Base-by-base conservation (phyloP, 495 filamentous ascomycete species). In the Neurospora hispaniola region DNA sequence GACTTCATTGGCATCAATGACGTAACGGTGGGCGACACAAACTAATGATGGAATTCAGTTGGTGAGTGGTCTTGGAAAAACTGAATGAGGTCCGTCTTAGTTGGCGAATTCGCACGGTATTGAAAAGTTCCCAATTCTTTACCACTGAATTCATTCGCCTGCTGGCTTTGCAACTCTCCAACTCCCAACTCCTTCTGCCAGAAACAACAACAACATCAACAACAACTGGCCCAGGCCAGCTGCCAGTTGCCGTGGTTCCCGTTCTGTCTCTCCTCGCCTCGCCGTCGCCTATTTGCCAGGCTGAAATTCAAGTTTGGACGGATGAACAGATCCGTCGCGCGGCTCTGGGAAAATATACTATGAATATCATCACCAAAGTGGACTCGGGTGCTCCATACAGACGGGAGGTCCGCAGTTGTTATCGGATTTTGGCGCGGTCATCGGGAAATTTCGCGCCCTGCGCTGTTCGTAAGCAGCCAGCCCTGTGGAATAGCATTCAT, bases 1-100 rank as follows among this genome's bases (percentile, higher is more conserved):
- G 70, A 73, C 72, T 70, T 73, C 74, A 62, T 73, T 62, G 70
- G 62, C 70, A 72, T 35, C 78, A 75, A 81, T 81, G 79, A 81
- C 79, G 79, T 81, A 81, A 80, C 71, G 43, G 72, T 73, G 71
- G 54, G 54, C 54, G 73, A 66, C 46, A 70, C 44, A 69, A 73
- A 72, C 16, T 31, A 42, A 71, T 74, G 74, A 71, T 77, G 74
- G 74, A 77, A 79, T 76, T 38, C 5, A 38, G 35, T 38, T 77
- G 73, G 46, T 54, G 42, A 76, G 39, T 11, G 40, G 72, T 72
- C 71, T 73, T 74, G 74, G 70, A 74, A 74, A 43, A 38, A 31
- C 27, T 31, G 27, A 31, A 79, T 70, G 27, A 39, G 59, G 69
- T 76, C 54, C 1, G 27, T 3, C 27, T 31, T 12, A 18, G 10